These are phyloP conservation scores for Immersiella caudata DNA, from an alignment of 495 filamentous ascomycete genomes.

Conservation along the genomic window DNA sequence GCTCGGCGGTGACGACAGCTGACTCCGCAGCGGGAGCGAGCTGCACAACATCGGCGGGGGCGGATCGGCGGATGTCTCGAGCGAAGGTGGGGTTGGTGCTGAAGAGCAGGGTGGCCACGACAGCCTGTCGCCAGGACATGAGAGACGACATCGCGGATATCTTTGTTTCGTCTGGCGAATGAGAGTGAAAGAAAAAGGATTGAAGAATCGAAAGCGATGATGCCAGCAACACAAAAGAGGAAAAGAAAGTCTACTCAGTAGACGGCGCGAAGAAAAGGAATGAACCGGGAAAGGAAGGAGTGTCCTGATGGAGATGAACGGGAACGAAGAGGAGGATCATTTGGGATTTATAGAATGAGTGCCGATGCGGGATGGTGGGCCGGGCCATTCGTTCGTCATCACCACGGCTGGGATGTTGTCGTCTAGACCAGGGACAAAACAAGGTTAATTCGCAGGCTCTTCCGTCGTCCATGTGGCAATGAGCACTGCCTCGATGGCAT, in stretches of 20 bases:
- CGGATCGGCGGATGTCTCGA: not conserved
- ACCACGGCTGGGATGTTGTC: not conserved
- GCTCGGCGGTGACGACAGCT: not conserved
- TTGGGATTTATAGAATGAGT: not conserved
- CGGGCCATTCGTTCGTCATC: not conserved
- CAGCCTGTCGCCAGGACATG: constrained; percentile 29
- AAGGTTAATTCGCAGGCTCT: not conserved
- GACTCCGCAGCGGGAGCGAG: not conserved
- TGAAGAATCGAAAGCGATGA: not conserved
- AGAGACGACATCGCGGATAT: constrained; percentile 21
- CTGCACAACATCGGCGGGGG: not conserved
- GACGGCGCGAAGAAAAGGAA: constrained; percentile 16
- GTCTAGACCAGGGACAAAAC: not conserved
- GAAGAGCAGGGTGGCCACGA: constrained; percentile 26
- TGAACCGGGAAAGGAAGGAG: constrained; percentile 4
- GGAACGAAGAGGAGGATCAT: not conserved
- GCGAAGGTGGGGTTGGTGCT: constrained; percentile 14
- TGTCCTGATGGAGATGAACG: constrained; percentile 4
- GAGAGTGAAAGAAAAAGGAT: constrained; percentile 9
- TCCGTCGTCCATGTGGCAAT: not conserved
- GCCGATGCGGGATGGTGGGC: not conserved
- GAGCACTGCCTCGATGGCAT: not conserved
- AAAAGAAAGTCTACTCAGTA: constrained; percentile 18
- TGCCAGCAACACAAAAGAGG: constrained; percentile 14
- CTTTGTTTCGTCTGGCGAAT: not conserved